Conservation (phyloP, 2,329 filamentous ascomycete species). For the Stachybotrys echinatus region DNA sequence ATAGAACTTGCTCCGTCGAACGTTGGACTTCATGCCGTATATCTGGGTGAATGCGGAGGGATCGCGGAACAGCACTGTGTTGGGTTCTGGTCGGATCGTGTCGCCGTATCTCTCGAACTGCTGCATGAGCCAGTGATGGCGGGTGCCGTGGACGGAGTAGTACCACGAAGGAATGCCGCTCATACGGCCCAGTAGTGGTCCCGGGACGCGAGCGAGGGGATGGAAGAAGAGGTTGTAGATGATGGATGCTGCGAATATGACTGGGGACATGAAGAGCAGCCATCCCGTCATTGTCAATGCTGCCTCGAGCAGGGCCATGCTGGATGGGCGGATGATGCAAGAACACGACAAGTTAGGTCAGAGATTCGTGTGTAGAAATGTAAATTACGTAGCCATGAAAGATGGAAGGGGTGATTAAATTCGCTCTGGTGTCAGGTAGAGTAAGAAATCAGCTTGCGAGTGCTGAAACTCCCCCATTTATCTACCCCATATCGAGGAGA, state of each 20-base stretch:
- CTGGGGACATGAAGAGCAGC: not conserved
- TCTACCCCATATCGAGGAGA: no score
- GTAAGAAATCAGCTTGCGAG: no score
- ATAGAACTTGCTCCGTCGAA: conserved; percentile 4
- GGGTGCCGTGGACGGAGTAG: not conserved
- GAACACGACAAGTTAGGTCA: no score
- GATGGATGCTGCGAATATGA: not conserved
- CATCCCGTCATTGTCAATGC: no score
- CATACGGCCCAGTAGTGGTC: not conserved
- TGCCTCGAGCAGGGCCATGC: no score
- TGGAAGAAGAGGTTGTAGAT: conserved; percentile 6
- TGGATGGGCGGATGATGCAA: no score
- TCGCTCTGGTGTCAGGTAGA: no score
- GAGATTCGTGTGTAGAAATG: no score
- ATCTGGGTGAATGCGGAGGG: conserved; percentile 3
- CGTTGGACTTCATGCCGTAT: conserved; percentile 4
- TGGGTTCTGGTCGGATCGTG: conserved; percentile 2
- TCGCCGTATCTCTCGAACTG: conserved; percentile 5
- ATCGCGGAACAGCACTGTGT: conserved; percentile 3
- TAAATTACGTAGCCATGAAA: no score
- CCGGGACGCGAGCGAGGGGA: conserved; percentile 2
- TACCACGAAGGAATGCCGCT: conserved; percentile 4
- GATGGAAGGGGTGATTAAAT: no score
- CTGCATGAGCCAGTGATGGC: conserved; percentile 5
- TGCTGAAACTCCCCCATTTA: no score